Conservation (phyloP, 1,284 basidiomycete species). For the Rhodotorula sp. region DNA sequence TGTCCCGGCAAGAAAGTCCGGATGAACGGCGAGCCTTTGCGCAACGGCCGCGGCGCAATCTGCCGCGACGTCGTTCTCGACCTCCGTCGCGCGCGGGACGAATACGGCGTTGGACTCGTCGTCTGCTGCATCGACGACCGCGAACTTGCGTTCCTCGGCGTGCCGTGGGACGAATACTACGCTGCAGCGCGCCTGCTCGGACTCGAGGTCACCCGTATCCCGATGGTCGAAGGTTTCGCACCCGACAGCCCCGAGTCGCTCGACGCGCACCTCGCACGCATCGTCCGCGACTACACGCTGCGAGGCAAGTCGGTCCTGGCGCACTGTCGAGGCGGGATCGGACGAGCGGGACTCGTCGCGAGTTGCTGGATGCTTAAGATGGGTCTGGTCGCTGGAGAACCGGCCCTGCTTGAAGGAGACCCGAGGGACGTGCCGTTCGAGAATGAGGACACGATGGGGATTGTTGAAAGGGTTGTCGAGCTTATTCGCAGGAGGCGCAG, state of each 20-base stretch:
- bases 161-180: conserved; percentile 75
- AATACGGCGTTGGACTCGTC: conserved; percentile 31
- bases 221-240: conserved; percentile 85
- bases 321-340: conserved; percentile 93
- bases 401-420: not conserved
- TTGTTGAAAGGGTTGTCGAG: conserved; percentile 70
- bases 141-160: conserved; percentile 80
- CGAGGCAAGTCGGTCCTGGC: conserved; percentile 72
- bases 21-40: conserved; percentile 49
- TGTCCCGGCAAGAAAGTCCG: conserved; percentile 97
- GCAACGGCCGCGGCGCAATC: conserved; percentile 70
- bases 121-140: conserved; percentile 53
- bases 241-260: conserved; percentile 59
- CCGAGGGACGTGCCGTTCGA: conserved; percentile 37
- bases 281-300: conserved; percentile 74
- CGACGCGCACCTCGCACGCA: conserved; percentile 63
- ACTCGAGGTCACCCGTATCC: conserved; percentile 76
- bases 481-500: conserved; percentile 73
- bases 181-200: conserved; percentile 62
- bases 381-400: conserved; percentile 58
- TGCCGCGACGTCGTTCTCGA: conserved; percentile 78
- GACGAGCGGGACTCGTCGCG: conserved; percentile 86
- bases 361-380: conserved; percentile 91
- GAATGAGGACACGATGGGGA: conserved; percentile 56
- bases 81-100: conserved; percentile 67